These are phyloP conservation scores for Flaveria bidentis DNA, from an alignment of 129 eudicot genomes.

Conservation along the genomic window DNA sequence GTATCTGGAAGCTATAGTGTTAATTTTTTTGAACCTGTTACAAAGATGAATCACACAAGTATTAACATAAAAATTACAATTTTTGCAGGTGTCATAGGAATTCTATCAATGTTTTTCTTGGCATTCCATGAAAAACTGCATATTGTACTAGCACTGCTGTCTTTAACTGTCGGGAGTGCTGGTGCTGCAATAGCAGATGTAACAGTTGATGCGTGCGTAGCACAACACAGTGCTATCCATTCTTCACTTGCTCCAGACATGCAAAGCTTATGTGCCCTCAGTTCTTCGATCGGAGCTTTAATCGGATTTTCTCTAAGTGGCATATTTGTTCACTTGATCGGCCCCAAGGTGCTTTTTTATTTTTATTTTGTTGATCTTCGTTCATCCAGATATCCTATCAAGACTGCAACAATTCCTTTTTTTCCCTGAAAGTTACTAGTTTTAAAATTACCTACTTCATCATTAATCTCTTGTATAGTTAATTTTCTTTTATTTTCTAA, in stretches of 20 bases:
- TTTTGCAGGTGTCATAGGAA: conserved; percentile 67
- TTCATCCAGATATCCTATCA: neutral
- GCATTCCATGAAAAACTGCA: conserved; percentile 67
- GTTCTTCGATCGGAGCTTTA: conserved; percentile 75
- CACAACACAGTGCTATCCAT: conserved; percentile 68
- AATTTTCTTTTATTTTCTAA: neutral
- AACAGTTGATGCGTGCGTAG: conserved; percentile 95
- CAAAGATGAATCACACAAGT: neutral
- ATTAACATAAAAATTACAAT: neutral
- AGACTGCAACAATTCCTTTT: neutral
- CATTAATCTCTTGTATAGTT: conserved; percentile 1
- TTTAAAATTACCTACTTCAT: conserved; percentile 3
- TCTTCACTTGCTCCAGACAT: conserved; percentile 83
- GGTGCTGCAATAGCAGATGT: conserved; percentile 97
- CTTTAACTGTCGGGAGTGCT: conserved; percentile 76
- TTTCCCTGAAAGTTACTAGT: neutral
- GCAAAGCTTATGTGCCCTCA: conserved; percentile 88
- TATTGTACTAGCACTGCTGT: conserved; percentile 63
- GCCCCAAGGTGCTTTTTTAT: conserved; percentile 65
- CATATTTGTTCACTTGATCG: conserved; percentile 85
- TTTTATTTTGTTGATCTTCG: neutral
- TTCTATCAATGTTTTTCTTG: conserved; percentile 74
- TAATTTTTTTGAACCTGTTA: neutral
- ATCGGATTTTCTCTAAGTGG: conserved; percentile 84
- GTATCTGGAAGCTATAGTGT: neutral